Evolutionary conservation across 2,329 filamentous ascomycete genomes (phyloP).

Genomic region (Aureobasidium sp.): DNA sequence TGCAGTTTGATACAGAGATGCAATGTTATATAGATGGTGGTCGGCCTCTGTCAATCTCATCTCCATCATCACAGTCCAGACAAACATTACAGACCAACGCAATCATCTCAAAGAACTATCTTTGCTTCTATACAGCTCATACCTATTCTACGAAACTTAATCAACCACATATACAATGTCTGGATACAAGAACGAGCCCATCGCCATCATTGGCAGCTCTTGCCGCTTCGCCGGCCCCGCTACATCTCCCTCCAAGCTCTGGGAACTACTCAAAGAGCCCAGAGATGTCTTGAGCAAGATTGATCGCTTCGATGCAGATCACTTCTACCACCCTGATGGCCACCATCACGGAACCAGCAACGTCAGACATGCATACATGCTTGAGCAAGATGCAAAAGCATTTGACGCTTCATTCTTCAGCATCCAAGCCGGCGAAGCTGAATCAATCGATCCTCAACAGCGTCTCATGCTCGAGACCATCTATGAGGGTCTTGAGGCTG

Average conservation of each 20-base stretch:
- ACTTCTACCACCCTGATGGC: conserved; percentile 22
- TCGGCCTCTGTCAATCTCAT: background rate
- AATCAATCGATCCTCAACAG: conserved; percentile 38
- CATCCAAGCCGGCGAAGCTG: conserved; percentile 22
- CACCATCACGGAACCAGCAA: conserved; percentile 5
- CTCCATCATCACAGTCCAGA: background rate
- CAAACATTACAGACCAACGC: background rate
- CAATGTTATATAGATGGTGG: background rate
- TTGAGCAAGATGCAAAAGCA: conserved; percentile 21
- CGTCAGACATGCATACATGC: conserved; percentile 19
- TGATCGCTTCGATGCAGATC: conserved; percentile 18
- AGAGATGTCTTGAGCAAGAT: conserved; percentile 23
- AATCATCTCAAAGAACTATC: background rate
- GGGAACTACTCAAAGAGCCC: conserved; percentile 15
- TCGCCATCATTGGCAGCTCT: conserved; percentile 40
- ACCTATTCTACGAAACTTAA: background rate
- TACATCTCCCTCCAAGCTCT: conserved; percentile 20
- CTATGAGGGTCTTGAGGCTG: conserved; percentile 33
- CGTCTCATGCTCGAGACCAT: conserved; percentile 34
- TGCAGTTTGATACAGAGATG: background rate
- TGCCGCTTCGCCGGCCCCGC: conserved; percentile 39
- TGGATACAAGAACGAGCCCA: conserved; percentile 25
- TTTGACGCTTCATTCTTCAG: conserved; percentile 26
- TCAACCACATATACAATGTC: background rate
- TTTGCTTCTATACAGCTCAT: background rate